Evolutionary conservation across 1,284 basidiomycete species (phyloP).

Genomic region (Exobasidium cylindrosporum): DNA sequence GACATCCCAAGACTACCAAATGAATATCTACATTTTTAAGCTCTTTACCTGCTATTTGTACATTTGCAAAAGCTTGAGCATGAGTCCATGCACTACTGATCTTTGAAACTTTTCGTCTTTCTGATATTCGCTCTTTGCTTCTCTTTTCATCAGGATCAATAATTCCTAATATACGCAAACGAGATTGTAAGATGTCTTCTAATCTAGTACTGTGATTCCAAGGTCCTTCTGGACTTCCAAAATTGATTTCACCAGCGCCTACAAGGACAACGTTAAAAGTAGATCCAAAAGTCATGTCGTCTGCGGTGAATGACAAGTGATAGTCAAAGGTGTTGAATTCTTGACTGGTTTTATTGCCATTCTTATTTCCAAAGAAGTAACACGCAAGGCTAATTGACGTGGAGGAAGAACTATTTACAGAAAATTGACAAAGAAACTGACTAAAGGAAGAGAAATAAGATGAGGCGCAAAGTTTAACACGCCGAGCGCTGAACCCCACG

Average conservation of each 20-base stretch:
- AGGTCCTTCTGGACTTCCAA: slow-evolving; percentile 28
- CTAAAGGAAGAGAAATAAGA: no score
- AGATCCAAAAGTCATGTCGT: no score
- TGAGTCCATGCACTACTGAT: slow-evolving; percentile 20
- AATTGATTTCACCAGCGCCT: slow-evolving; percentile 33
- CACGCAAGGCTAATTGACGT: no score
- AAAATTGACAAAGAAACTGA: no score
- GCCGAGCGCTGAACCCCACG: no score
- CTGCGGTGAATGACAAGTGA: no score
- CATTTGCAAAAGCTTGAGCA: neutral
- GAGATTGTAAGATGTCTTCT: slow-evolving; percentile 21
- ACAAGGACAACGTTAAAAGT: slow-evolving; percentile 24
- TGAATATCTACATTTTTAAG: slow-evolving; percentile 19
- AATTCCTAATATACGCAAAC: slow-evolving; percentile 29
- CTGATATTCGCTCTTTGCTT: slow-evolving; percentile 21
- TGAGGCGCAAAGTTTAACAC: no score
- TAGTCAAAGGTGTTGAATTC: no score
- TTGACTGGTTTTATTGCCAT: no score
- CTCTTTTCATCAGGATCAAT: slow-evolving; percentile 34
- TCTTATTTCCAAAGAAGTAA: no score
- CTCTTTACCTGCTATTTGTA: slow-evolving; percentile 18
- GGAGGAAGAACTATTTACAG: no score
- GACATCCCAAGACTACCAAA: slow-evolving; percentile 29
- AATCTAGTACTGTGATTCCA: slow-evolving; percentile 29
- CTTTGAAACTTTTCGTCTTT: slow-evolving; percentile 8